A percentile compares a stretch with the other conserved stretches of the same genome.
Conservation (phyloP, 2,329 filamentous ascomycete species). For the Aspergillus nomiae region DNA sequence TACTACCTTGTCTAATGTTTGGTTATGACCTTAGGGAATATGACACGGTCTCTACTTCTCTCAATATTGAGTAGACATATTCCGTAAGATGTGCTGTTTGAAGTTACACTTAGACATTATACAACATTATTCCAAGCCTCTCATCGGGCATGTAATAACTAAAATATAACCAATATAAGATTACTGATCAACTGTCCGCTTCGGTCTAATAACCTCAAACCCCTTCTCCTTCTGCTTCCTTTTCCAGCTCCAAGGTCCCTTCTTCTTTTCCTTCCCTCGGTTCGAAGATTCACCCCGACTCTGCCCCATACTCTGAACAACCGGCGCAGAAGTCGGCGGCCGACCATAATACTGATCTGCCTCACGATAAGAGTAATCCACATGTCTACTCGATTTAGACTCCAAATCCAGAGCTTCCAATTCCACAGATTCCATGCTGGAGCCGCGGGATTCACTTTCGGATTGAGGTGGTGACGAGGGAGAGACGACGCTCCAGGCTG, state of each 20-base stretch:
- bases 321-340: neutral
- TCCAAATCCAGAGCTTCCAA: neutral
- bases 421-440: constrained; percentile 2
- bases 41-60: no score
- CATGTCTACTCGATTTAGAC: neutral
- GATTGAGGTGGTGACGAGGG: neutral
- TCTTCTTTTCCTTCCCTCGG: neutral
- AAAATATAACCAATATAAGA: constrained; percentile 1
- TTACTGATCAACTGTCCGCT: neutral
- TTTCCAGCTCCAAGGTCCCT: neutral
- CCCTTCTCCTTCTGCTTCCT: constrained; percentile 8
- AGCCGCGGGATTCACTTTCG: neutral
- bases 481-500: neutral
- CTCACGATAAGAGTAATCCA: constrained; percentile 12
- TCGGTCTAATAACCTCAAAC: constrained; percentile 9
- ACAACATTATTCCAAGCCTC: neutral
- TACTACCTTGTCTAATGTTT: no score
- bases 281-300: neutral
- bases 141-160: neutral
- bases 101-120: neutral
- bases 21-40: no score
- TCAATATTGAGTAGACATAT: no score
- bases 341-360: constrained; percentile 11
- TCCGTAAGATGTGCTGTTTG: no score
- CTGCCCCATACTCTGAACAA: neutral